phyloP scores from a whole-genome alignment of 495 filamentous ascomycete species.

The Bacidia gigantensis region DNA sequence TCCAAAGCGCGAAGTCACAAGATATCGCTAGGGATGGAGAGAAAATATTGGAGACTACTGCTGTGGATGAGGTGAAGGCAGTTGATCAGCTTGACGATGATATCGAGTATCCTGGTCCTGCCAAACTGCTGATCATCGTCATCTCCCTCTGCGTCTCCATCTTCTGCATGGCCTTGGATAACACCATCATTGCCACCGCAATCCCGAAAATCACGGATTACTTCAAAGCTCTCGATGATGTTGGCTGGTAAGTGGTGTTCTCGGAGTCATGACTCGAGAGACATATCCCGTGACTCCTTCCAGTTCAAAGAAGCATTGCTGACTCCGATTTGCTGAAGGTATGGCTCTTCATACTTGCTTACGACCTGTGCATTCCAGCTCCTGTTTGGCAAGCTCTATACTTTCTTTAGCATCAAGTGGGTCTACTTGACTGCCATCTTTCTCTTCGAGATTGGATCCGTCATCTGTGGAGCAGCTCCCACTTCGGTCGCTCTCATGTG shows the following conservation, averaged over 20 bases:
- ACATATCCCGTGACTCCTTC: not conserved
- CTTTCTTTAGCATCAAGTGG: slow-evolving; percentile 62
- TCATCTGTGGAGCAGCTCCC: slow-evolving; percentile 67
- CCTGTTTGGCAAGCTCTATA: slow-evolving; percentile 66
- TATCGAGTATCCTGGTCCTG: slow-evolving; percentile 36
- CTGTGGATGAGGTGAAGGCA: slow-evolving; percentile 15
- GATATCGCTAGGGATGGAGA: slow-evolving; percentile 1
- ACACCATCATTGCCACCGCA: slow-evolving; percentile 74
- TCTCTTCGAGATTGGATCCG: slow-evolving; percentile 77
- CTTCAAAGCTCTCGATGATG: slow-evolving; percentile 60
- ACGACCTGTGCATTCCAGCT: slow-evolving; percentile 60
- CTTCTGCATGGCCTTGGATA: slow-evolving; percentile 55
- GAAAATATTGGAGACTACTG: slow-evolving; percentile 16
- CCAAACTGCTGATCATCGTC: slow-evolving; percentile 42
- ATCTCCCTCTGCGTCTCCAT: slow-evolving; percentile 47
- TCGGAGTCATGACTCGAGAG: no score
- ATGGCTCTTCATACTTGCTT: slow-evolving; percentile 44
- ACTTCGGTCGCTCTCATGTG: slow-evolving; percentile 65
- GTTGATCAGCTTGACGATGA: slow-evolving; percentile 23
- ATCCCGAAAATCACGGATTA: slow-evolving; percentile 73
- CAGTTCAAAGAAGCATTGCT: no score
- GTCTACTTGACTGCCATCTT: slow-evolving; percentile 56
- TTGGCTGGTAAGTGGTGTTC: slow-evolving; percentile 67
- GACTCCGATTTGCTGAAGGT: no score
- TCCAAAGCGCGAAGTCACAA: not conserved